Conservation (phyloP, 441 rosid genomes). For the Brassica hybrid region DNA sequence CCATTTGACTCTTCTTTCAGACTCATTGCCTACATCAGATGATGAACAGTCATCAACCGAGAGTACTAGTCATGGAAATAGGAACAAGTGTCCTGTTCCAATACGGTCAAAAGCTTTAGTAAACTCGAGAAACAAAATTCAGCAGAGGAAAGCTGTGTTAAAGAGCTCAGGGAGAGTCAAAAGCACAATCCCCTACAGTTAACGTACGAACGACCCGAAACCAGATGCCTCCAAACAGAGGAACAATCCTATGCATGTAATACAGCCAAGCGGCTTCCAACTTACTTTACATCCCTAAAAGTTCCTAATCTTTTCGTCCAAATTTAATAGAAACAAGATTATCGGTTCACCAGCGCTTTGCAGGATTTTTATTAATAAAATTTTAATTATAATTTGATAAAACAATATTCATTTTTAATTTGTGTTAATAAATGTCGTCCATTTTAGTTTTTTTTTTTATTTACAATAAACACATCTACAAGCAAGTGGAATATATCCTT, state of each 20-base stretch:
- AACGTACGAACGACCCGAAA: neutral
- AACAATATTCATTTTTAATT: neutral
- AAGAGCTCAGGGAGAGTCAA: no score
- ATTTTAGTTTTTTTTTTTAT: neutral
- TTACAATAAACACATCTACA: neutral
- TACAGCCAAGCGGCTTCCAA: neutral
- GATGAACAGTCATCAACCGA: conserved; percentile 44
- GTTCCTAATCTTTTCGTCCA: neutral
- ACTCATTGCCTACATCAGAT: conserved; percentile 64
- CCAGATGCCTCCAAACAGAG: neutral
- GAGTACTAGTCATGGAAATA: conserved; percentile 53
- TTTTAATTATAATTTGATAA: neutral
- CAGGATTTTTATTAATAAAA: neutral
- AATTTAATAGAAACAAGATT: neutral
- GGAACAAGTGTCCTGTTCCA: conserved; percentile 87
- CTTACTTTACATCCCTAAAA: neutral
- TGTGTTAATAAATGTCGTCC: neutral
- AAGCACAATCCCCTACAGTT: neutral
- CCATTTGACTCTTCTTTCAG: conserved; percentile 69
- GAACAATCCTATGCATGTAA: conserved; percentile 1
- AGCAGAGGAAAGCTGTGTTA: neutral
- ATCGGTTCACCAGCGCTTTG: neutral
- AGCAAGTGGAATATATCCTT: neutral
- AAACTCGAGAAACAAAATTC: conserved; percentile 18
- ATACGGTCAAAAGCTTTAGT: conserved; percentile 71